phyloP scores from a whole-genome alignment of 2,329 filamentous ascomycete species.

The Colletotrichum eleusines region DNA sequence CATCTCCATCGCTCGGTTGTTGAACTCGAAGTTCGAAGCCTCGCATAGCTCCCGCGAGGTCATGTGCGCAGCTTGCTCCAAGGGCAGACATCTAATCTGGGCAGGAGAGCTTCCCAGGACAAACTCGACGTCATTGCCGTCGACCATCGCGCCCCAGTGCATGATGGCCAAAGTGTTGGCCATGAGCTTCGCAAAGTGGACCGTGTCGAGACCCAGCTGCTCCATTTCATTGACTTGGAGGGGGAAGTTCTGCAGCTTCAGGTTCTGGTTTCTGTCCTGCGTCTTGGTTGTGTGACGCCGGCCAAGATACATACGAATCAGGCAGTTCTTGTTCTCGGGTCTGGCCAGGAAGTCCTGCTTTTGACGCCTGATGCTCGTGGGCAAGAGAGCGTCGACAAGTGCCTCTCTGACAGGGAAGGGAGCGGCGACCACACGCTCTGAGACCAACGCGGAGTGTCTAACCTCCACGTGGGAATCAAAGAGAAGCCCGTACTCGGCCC shows the following conservation, averaged over 20 bases:
- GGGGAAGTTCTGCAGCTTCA: background rate
- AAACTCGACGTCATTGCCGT: background rate
- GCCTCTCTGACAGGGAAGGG: background rate
- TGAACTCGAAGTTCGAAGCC: background rate
- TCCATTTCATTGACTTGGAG: slow-evolving; percentile 1
- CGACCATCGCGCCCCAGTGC: background rate
- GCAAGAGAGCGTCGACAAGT: slow-evolving; percentile 1
- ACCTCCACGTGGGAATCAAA: background rate
- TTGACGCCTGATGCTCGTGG: background rate
- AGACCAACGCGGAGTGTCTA: background rate
- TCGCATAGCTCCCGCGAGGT: background rate
- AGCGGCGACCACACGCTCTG: background rate
- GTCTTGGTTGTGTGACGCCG: background rate
- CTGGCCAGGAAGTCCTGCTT: background rate
- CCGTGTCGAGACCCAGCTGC: background rate
- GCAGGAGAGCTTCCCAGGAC: background rate
- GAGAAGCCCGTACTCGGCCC: background rate
- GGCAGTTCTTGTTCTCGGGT: slow-evolving; percentile 2
- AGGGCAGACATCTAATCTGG: background rate
- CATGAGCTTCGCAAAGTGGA: background rate
- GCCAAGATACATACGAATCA: background rate
- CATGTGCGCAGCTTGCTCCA: background rate
- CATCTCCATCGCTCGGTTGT: background rate
- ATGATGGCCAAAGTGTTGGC: background rate
- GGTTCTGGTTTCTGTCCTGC: background rate